Evolutionary conservation across 805 yeast species (phyloP), one percentile per base, ranked within the genome.

Genomic region (Ogataea thermomethanolica): DNA sequence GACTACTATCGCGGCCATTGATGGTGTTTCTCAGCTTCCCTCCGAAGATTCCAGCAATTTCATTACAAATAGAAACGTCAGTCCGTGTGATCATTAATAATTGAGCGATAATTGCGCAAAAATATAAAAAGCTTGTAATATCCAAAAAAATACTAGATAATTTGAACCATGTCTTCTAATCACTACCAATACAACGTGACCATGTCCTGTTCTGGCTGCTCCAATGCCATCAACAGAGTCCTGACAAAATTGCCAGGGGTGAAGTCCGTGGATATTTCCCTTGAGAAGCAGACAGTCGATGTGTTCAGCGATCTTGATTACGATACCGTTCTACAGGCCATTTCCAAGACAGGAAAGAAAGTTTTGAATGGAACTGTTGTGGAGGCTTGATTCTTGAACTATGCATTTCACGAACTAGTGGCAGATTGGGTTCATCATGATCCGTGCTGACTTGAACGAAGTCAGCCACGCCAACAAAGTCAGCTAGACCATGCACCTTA

Each of bases 191-290:
- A 77, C 61, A 75, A 88, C 46, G 96, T 90, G 42, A 70, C 81
- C 32, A 89, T 89, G 96, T 55, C 85, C 39, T 90, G 96, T 58
- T 74, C 84, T 10, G 84, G 96, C 12, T 91, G 99, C 65, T 84
- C 95, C 15, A 78, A 74, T 43, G 96, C 98, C 6, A 85, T 91
- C 35, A 77, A 79, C 62, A 78, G 85, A 54, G 97, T 80, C 1
- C 73, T 89, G 41, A 71, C 69, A 30, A 78, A 73, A 50, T 69
- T 84, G 32, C 80, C 78, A 32, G 96, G 95, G 3, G 93, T 91
- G 34, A 72, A 80, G 35, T 69, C 76, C 30, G 70, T 81, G 15
- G 83, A 84, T 43, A 80, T 90, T 42, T 82, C 95, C 2, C 71
- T 93, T 34, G 90, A 84, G 37, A 66, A 78, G 22, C 97, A 91